phyloP scores from a whole-genome alignment of 805 yeast species.

The Candida sithepensis region DNA sequence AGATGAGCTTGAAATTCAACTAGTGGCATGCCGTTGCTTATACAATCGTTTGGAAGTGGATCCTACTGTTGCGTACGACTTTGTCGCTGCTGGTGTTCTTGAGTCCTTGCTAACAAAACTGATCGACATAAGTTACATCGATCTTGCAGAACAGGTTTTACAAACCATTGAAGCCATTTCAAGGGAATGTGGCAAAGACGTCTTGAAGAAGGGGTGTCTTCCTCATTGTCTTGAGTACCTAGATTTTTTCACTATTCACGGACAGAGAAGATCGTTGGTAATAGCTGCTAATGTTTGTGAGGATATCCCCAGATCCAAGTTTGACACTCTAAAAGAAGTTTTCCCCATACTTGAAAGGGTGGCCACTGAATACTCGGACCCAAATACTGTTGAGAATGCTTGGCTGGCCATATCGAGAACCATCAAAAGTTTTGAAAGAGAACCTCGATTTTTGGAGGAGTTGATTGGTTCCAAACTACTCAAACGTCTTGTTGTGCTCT shows the following conservation, averaged over 20 bases:
- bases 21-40: slow-evolving; percentile 79
- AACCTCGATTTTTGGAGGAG: slow-evolving; percentile 42
- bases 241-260: slow-evolving; percentile 86
- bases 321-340: slow-evolving; percentile 48
- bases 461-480: slow-evolving; percentile 37
- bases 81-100: slow-evolving; percentile 63
- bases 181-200: slow-evolving; percentile 44
- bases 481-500: slow-evolving; percentile 24
- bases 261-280: slow-evolving; percentile 76
- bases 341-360: slow-evolving; percentile 60
- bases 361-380: slow-evolving; percentile 52
- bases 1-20: slow-evolving; percentile 73
- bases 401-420: slow-evolving; percentile 63
- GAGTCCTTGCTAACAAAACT: slow-evolving; percentile 63
- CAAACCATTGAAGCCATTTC: slow-evolving; percentile 71
- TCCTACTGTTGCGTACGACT: slow-evolving; percentile 56
- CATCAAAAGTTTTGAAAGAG: slow-evolving; percentile 43
- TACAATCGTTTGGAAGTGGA: slow-evolving; percentile 77
- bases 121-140: slow-evolving; percentile 76
- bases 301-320: slow-evolving; percentile 40
- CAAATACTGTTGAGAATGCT: slow-evolving; percentile 56
- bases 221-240: slow-evolving; percentile 64
- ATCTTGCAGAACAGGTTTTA: slow-evolving; percentile 86
- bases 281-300: slow-evolving; percentile 71
- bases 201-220: slow-evolving; percentile 60